Percentiles rank a stretch among this genome's conserved stretches.
Evolutionary conservation across 805 yeast species (phyloP).

Genomic region (Ogataea pini): DNA sequence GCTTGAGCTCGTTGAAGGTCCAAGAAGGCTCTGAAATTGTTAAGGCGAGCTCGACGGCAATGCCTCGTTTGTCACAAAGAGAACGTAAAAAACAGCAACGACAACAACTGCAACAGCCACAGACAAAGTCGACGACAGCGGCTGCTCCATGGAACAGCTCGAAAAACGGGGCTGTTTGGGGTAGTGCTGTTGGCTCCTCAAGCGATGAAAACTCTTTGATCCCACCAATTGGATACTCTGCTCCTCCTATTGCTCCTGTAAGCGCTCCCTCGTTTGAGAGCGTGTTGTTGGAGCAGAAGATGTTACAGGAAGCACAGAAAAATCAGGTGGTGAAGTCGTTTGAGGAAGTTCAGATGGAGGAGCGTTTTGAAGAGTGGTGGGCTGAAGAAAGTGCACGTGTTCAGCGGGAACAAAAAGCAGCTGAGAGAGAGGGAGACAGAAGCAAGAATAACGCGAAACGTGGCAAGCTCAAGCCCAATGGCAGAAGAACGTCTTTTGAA

Average conservation of each 20-base stretch:
- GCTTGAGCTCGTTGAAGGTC: not conserved
- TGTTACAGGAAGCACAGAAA: slow-evolving; percentile 30
- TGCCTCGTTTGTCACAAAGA: slow-evolving; percentile 55
- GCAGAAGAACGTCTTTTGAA: not conserved
- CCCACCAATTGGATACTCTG: slow-evolving; percentile 10
- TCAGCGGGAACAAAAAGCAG: slow-evolving; percentile 42
- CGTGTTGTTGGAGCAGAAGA: slow-evolving; percentile 26
- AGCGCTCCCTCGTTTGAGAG: slow-evolving; percentile 29
- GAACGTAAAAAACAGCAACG: slow-evolving; percentile 51
- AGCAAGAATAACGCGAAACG: slow-evolving; percentile 2
- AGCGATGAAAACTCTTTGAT: not conserved
- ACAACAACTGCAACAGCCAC: slow-evolving; percentile 13
- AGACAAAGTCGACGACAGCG: slow-evolving; percentile 2
- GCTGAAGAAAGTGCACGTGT: slow-evolving; percentile 70
- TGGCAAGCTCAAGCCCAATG: slow-evolving; percentile 3
- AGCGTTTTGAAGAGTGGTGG: slow-evolving; percentile 89
- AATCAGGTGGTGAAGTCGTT: slow-evolving; percentile 40
- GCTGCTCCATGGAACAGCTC: slow-evolving; percentile 12
- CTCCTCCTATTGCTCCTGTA: slow-evolving; percentile 1
- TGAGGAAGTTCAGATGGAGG: slow-evolving; percentile 76
- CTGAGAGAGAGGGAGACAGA: slow-evolving; percentile 8
- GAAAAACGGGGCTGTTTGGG: slow-evolving; percentile 4
- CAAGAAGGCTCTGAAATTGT: slow-evolving; percentile 11
- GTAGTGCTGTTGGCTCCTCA: not conserved
- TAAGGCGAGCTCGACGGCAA: slow-evolving; percentile 39